Evolutionary conservation across 306 rosid genomes (phyloP), one percentile per base, ranked within the genome.

Genomic region (Abrus pulchellus): DNA sequence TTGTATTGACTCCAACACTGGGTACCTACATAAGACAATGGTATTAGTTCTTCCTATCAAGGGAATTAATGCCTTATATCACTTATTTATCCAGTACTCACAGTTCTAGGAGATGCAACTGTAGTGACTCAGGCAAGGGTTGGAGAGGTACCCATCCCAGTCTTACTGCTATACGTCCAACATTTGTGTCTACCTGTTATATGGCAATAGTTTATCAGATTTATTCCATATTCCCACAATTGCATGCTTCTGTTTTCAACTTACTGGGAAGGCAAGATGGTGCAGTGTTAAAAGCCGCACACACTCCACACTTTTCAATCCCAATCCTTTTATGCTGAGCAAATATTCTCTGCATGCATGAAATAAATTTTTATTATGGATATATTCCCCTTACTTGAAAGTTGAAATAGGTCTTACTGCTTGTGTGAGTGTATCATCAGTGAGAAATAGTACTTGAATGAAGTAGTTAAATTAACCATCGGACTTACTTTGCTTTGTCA

Each of bases 81-180:
- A 71, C 52, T 66, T 72, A 54, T 75, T 72, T 82, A 61, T 50
- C 77, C 7, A 77, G 71, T 77, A 84, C 99, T 90, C 76, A 96
- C 99, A 96, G 50, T 87, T 96, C 99, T 45, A 96, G 92, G 80
- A 96, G 99, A 86, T 96, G 99, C 90, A 96, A 87, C 88, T 96
- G 99, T 47, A 96, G 86, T 82, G 99, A 92, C 85, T 96, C 99
- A n/a, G 99, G 99, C 70, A 96, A 87, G 52, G 99, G 99, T 81
- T 92, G 99, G 74, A 96, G 98, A 70, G 99, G 99, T 50, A 96
- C 99, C 99, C 99, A 96, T 87, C 99, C 99, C 74, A 96, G 82
- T 81, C 99, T 86, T 78, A 96, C 99, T 32, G 98, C 99, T 81
- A 96, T 96, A 7, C 99, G 98, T 72, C 99, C 99, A 68, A 96